phyloP scores from a whole-genome alignment of 192 early-diverging fungal genomes.

The Mortierella claussenii region DNA sequence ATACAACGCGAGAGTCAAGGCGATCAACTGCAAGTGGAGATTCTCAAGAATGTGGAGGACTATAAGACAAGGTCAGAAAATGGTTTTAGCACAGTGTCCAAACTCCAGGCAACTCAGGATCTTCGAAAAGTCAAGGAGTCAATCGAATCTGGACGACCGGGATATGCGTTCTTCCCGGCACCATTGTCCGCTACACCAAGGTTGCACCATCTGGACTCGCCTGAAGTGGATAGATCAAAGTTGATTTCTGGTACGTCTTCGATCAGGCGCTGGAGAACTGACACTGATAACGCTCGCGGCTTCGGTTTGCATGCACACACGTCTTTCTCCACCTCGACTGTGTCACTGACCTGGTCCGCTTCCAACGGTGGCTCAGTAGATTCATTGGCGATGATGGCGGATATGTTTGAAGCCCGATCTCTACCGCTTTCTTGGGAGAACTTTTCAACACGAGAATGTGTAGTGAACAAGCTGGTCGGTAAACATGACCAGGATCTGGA shows the following conservation, averaged over 20 bases:
- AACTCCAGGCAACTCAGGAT: slow-evolving; percentile 31
- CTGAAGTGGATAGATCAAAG: not conserved
- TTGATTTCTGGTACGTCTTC: slow-evolving; percentile 1
- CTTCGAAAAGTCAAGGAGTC: slow-evolving; percentile 39
- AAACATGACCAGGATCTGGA: slow-evolving; percentile 40
- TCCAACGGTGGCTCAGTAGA: slow-evolving; percentile 9
- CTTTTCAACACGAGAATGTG: slow-evolving; percentile 46
- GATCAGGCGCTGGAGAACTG: not conserved
- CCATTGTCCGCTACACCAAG: not conserved
- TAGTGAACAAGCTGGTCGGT: slow-evolving; percentile 40
- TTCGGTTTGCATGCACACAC: not conserved
- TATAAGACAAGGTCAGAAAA: slow-evolving; percentile 8
- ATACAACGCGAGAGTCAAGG: slow-evolving; percentile 41
- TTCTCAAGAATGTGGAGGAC: slow-evolving; percentile 42
- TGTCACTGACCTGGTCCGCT: slow-evolving; percentile 10
- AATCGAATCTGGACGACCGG: slow-evolving; percentile 39
- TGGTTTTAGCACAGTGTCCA: slow-evolving; percentile 4
- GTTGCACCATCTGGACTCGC: not conserved
- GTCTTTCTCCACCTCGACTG: not conserved
- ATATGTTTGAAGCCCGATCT: slow-evolving; percentile 19
- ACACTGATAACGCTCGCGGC: not conserved
- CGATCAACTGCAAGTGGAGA: slow-evolving; percentile 43
- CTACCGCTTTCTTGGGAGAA: slow-evolving; percentile 41
- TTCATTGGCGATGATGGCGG: slow-evolving; percentile 6
- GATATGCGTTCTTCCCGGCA: slow-evolving; percentile 30